Evolutionary conservation across 2,329 filamentous ascomycete genomes (phyloP).

Genomic region (Oidium heveae): DNA sequence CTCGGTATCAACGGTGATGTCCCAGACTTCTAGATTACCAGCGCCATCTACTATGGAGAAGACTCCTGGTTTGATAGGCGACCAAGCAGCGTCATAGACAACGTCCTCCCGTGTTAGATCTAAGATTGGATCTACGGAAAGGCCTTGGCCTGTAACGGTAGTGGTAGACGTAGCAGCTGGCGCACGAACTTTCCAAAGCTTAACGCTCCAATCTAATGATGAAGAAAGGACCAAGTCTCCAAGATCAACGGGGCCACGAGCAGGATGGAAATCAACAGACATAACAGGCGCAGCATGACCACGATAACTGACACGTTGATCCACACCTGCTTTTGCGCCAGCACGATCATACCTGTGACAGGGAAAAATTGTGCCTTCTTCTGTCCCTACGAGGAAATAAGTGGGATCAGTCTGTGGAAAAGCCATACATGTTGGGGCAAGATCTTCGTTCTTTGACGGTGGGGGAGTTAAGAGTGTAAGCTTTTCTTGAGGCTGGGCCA

Average conservation of each 20-base stretch:
- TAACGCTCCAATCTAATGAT: conserved; percentile 89
- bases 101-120: conserved; percentile 88
- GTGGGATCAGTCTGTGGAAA: conserved; percentile 91
- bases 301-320: conserved; percentile 64
- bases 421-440: conserved; percentile 80
- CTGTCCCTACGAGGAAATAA: conserved; percentile 89
- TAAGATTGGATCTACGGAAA: conserved; percentile 46
- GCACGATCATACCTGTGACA: conserved; percentile 95
- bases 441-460: conserved; percentile 76
- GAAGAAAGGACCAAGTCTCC: conserved; percentile 84
- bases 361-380: conserved; percentile 88
- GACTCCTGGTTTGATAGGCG: conserved; percentile 74
- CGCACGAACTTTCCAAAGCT: conserved; percentile 81
- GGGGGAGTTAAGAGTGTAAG: conserved; percentile 68
- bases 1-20: conserved; percentile 76
- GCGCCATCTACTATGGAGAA: conserved; percentile 88
- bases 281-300: conserved; percentile 88
- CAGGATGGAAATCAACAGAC: conserved; percentile 86
- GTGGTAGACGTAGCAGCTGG: conserved; percentile 44
- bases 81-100: conserved; percentile 92
- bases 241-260: conserved; percentile 74
- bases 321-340: conserved; percentile 86
- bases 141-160: conserved; percentile 19
- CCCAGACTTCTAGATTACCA: conserved; percentile 83
- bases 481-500: conserved; percentile 85